Evolutionary conservation across 2,329 filamentous ascomycete species (phyloP).

Genomic region (Aspergillus flavus): DNA sequence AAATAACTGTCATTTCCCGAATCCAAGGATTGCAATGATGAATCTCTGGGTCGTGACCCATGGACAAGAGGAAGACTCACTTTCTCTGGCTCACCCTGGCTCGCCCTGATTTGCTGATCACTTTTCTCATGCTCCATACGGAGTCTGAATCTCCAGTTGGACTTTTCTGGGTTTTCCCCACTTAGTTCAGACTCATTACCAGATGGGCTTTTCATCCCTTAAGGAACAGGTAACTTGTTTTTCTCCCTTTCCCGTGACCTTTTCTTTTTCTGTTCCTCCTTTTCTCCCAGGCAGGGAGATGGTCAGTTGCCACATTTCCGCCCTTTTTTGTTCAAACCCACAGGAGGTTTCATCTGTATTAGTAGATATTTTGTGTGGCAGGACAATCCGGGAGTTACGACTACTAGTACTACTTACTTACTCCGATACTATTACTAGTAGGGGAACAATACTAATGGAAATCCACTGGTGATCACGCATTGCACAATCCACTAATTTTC

Average conservation of each 20-base stretch:
- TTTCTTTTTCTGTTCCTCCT: background rate
- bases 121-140: conserved; percentile 15
- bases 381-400: background rate
- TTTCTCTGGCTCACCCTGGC: background rate
- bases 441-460: conserved; percentile 1
- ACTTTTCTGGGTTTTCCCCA: conserved; percentile 18
- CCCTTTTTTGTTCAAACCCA: background rate
- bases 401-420: background rate
- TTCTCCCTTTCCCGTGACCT: background rate
- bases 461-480: conserved; percentile 9
- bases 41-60: background rate
- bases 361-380: background rate
- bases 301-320: background rate
- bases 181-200: conserved; percentile 20
- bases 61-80: background rate
- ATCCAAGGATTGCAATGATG: background rate
- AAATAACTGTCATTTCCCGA: background rate
- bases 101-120: conserved; percentile 21
- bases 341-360: background rate
- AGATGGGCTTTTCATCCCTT: background rate
- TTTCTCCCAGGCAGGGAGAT: background rate
- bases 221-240: conserved; percentile 3
- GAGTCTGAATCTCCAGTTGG: conserved; percentile 17
- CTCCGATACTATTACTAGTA: background rate
- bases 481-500: conserved; percentile 14